Evolutionary conservation across 176 grass and related monocot species (phyloP), one percentile per base, ranked within the genome.

Genomic region (Eremochloa ophiuroides): DNA sequence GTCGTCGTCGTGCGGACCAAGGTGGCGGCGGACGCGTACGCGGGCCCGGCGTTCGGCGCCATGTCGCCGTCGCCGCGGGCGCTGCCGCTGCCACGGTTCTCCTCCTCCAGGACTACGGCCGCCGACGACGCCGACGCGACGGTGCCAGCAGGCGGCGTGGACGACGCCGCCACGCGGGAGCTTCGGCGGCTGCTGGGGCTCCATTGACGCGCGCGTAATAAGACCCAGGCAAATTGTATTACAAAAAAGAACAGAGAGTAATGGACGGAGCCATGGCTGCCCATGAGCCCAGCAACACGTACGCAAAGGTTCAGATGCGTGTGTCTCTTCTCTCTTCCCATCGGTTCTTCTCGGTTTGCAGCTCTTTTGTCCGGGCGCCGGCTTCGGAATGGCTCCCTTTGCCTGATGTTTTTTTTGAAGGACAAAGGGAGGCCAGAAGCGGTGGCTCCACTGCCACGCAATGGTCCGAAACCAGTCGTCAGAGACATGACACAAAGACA

Each of bases 131-230:
- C 23, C 2, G 20, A 30, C 29, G 62, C 26, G 13, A 28, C 51
- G 20, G 51, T 38, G 28, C 16, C 71, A 2, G 78, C n/a, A n/a
- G n/a, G n/a, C n/a, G n/a, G 68, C 41, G 72, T 89, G 72, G 87
- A 87, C 11, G 80, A 76, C 60, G 84, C 62, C 16, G 87, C 91
- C 66, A 90, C 87, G 38, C 74, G 81, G 77, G 84, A 85, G 66
- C 81, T 93, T 78, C 81, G 91, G 81, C 91, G 87, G 39, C 82
- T 93, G 53, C 84, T 93, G 48, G 84, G 85, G 27, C 71, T 93
- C 42, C 77, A 85, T 33, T 87, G 85, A 79, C 70, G 12, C 60
- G 63, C n/a, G n/a, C n/a, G n/a, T n/a, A n/a, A n/a, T 17, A 5
- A 22, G 84, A 40, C 20, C 20, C 44, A 42, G 66, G 70, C 40